These are phyloP conservation scores for Acrodontium crateriforme DNA, from an alignment of 2,329 filamentous ascomycete genomes.

Conservation along the genomic window DNA sequence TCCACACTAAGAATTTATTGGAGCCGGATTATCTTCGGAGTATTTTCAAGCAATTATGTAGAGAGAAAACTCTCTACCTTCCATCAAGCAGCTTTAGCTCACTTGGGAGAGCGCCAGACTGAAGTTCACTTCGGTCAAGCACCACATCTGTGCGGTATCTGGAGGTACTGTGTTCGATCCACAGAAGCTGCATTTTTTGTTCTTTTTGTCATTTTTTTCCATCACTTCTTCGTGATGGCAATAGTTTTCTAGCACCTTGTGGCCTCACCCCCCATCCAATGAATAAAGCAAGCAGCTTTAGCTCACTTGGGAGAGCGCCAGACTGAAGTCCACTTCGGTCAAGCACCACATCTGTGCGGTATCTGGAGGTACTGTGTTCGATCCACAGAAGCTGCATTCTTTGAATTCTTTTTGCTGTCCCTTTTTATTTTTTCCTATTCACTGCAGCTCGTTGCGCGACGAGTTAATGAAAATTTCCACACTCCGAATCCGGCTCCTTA, in stretches of 20 bases:
- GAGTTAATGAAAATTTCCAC: no score
- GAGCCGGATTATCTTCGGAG: no score
- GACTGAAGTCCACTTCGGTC: slow-evolving; percentile 22
- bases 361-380: slow-evolving; percentile 25
- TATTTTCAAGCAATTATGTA: no score
- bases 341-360: slow-evolving; percentile 14
- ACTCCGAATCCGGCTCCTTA: no score
- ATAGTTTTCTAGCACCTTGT: no score
- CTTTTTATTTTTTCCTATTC: no score
- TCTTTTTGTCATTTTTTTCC: slow-evolving; percentile 2
- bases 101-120: slow-evolving; percentile 26
- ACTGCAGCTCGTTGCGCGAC: no score
- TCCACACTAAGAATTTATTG: no score
- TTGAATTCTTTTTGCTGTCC: slow-evolving; percentile 1
- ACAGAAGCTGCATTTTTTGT: slow-evolving; percentile 20
- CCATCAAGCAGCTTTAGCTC: slow-evolving; percentile 21
- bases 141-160: slow-evolving; percentile 21
- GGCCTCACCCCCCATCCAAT: no score
- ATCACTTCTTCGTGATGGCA: no score
- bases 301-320: slow-evolving; percentile 25
- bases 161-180: slow-evolving; percentile 26
- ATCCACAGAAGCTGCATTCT: slow-evolving; percentile 22
- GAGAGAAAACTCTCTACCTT: no score
- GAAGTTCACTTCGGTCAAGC: slow-evolving; percentile 20
- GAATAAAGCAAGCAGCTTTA: slow-evolving; percentile 21